Percentiles rank a stretch among this genome's conserved stretches.
Evolutionary conservation across 2,329 filamentous ascomycete genomes (phyloP).

Genomic region (Alternaria longipes): DNA sequence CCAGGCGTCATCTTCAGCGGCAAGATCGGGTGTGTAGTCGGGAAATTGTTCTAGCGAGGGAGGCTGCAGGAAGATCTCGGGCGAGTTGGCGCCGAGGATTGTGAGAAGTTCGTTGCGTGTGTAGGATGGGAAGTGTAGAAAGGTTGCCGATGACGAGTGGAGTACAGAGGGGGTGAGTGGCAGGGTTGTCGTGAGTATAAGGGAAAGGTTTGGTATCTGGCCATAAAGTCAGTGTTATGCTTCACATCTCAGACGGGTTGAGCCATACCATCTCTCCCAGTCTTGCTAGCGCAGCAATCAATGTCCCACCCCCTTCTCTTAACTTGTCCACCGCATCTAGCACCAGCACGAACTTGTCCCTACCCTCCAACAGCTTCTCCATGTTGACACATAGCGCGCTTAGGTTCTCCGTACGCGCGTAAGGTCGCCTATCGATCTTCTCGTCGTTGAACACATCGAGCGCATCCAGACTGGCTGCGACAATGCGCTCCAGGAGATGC

Average conservation of each 20-base stretch:
- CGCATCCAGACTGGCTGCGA: constrained; percentile 61
- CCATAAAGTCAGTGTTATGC: constrained; percentile 7
- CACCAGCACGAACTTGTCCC: constrained; percentile 77
- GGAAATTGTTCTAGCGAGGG: constrained; percentile 52
- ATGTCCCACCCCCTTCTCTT: constrained; percentile 78
- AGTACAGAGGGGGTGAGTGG: constrained; percentile 72
- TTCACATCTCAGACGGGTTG: neutral
- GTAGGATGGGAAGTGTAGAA: constrained; percentile 86
- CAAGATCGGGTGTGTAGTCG: constrained; percentile 57
- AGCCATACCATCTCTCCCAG: constrained; percentile 78
- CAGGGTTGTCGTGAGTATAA: constrained; percentile 78
- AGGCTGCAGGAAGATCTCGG: constrained; percentile 57
- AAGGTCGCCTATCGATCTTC: constrained; percentile 53
- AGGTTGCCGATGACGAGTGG: constrained; percentile 73
- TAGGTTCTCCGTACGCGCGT: constrained; percentile 79
- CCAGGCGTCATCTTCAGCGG: constrained; percentile 69
- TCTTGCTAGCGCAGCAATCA: constrained; percentile 82
- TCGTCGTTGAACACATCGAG: constrained; percentile 53
- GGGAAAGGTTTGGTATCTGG: constrained; percentile 80
- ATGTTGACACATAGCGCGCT: constrained; percentile 79
- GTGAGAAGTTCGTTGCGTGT: constrained; percentile 79
- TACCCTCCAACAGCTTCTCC: constrained; percentile 66
- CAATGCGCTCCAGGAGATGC: constrained; percentile 77
- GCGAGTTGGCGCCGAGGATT: constrained; percentile 69
- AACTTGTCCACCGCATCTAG: constrained; percentile 89